Evolutionary conservation across 257 asterid species (phyloP), one percentile per base, ranked within the genome.

Genomic region (Rubia yunnanensis): DNA sequence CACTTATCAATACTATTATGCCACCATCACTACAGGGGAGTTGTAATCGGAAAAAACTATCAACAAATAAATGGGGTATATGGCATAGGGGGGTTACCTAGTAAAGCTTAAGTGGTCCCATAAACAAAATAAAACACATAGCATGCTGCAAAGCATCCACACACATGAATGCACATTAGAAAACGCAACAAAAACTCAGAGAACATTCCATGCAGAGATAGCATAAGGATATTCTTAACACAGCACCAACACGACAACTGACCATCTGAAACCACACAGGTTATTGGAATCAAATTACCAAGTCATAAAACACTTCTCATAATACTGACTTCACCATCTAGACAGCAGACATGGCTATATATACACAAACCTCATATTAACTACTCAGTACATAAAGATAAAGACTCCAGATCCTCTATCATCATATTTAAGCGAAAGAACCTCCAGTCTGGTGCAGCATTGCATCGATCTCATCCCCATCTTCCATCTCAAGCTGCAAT

Each of bases 381-480:
- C n/a, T n/a, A n/a, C n/a, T n/a, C n/a, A n/a, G 17, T 44, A 44
- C 52, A 15, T 15, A 44, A 44, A 17, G 20, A 44, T 44, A 4
- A 44, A 7, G 20, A 15, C 7, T 41, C 5, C 44, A 41, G 17
- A 39, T 5, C 20, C 50, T 13, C 36, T 3, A 41, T 13, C 3
- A 14, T 13, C 50, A 3, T 38, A 48, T 18, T 32, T 65, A 49
- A 28, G 59, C 63, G 34, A n/a, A 15, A 46, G 31, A 41, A 27
- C 80, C 78, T 56, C 80, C 82, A 23, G 67, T 62, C 48, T 72
- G 78, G 39, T 78, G 79, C 74, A 78, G 54, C 79, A 81, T 75
- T 1, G 81, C 83, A 50, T 81, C 83, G 5, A 81, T 78, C 39
- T 81, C 78, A 71, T 81, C 86, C 1, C 83, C 83, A 10, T 81